phyloP scores from a whole-genome alignment of 306 rosid genomes.

The Prunus salicina region DNA sequence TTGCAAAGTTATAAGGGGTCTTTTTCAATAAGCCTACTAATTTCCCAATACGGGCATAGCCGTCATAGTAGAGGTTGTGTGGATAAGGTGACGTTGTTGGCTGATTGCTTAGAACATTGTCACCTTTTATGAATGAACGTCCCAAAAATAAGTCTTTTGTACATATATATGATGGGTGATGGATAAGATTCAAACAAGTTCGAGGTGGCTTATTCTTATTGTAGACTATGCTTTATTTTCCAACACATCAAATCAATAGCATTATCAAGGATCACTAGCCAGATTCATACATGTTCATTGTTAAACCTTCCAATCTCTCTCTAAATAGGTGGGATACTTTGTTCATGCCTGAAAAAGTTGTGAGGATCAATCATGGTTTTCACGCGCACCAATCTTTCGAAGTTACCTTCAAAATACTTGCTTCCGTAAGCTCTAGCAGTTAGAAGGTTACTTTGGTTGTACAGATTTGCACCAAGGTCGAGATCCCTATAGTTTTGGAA shows the following conservation, averaged over 20 bases:
- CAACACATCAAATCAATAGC: neutral
- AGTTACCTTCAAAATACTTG: slow-evolving; percentile 32
- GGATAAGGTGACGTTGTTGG: no score
- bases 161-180: no score
- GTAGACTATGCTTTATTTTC: neutral
- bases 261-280: neutral
- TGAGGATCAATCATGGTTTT: slow-evolving; percentile 35
- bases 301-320: neutral
- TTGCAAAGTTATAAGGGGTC: no score
- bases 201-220: neutral
- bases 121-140: no score
- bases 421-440: slow-evolving; percentile 23
- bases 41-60: no score
- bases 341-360: slow-evolving; percentile 33
- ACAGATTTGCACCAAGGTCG: slow-evolving; percentile 15
- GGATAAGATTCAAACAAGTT: no score
- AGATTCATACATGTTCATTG: neutral
- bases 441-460: slow-evolving; percentile 5
- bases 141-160: no score
- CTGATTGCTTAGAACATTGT: no score
- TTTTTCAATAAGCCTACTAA: no score
- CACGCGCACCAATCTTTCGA: slow-evolving; percentile 23
- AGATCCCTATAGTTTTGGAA: slow-evolving; percentile 33
- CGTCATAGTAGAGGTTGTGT: no score
- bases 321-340: slow-evolving; percentile 30